These are phyloP conservation scores for Peterozyma toletana DNA, from an alignment of 805 yeast genomes.

Conservation along the genomic window DNA sequence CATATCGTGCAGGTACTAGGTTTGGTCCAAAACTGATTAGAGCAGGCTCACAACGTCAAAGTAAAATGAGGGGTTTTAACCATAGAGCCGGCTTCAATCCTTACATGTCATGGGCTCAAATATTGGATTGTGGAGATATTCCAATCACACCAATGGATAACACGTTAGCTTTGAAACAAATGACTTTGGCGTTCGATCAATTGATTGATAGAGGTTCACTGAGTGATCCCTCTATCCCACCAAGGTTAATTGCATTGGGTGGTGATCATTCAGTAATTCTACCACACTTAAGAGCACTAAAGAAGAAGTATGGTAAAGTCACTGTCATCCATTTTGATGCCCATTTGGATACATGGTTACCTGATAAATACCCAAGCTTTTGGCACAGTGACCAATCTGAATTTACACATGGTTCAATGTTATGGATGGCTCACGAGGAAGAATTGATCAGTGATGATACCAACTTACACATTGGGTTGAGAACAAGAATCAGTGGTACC, in stretches of 20 bases:
- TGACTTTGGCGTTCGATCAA: conserved; percentile 49
- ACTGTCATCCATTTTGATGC: conserved; percentile 81
- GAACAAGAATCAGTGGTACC: conserved; percentile 64
- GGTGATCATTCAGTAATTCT: conserved; percentile 78
- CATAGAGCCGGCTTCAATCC: conserved; percentile 46
- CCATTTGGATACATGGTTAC: conserved; percentile 78
- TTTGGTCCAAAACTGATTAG: conserved; percentile 76
- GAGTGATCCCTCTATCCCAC: conserved; percentile 29
- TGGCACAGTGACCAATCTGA: conserved; percentile 53
- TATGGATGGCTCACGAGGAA: conserved; percentile 74
- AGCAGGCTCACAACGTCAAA: conserved; percentile 65
- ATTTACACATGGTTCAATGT: conserved; percentile 80
- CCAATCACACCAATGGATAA: conserved; percentile 58
- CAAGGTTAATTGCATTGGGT: conserved; percentile 66
- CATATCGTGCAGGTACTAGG: conserved; percentile 76
- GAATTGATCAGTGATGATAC: conserved; percentile 47
- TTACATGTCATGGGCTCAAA: conserved; percentile 38
- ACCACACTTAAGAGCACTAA: conserved; percentile 63
- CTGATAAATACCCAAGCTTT: conserved; percentile 58
- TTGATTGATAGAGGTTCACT: conserved; percentile 29
- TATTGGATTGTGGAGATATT: conserved; percentile 51
- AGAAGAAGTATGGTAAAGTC: conserved; percentile 55
- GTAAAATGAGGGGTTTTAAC: conserved; percentile 62
- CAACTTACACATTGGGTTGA: conserved; percentile 70
- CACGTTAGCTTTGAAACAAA: conserved; percentile 42